A percentile compares a stretch with the other conserved stretches of the same genome.
Conservation (phyloP, 176 grass and related monocot genomes). For the Pontederia crassipes region DNA sequence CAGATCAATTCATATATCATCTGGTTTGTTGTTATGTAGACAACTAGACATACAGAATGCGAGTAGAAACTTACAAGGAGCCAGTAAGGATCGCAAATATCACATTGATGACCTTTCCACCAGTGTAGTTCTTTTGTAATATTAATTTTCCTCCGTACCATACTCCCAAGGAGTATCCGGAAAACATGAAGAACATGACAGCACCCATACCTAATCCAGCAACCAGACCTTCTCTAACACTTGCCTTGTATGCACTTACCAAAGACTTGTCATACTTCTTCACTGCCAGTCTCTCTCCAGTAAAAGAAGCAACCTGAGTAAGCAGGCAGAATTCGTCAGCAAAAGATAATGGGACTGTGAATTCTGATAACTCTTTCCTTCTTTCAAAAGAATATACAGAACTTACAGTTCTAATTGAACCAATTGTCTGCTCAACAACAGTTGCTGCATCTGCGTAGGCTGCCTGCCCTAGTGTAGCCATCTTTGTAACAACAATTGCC, state of each 20-base stretch:
- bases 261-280: conserved; percentile 72
- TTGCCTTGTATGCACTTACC: conserved; percentile 61
- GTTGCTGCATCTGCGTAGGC: conserved; percentile 71
- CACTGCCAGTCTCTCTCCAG: conserved; percentile 78
- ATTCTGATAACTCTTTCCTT: neutral
- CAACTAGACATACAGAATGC: neutral
- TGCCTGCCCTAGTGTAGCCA: conserved; percentile 88
- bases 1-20: too few species aligned
- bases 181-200: conserved; percentile 89
- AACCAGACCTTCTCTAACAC: conserved; percentile 78
- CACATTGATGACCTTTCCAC: conserved; percentile 94
- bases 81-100: conserved; percentile 96
- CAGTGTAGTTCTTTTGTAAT: conserved; percentile 64
- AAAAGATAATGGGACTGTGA: neutral
- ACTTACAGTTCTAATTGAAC: conserved; percentile 86
- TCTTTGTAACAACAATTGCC: conserved; percentile 75
- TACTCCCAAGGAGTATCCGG: conserved; percentile 87
- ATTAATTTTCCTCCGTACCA: conserved; percentile 97
- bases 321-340: neutral
- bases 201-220: conserved; percentile 74
- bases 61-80: conserved; percentile 66
- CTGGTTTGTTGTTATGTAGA: too few species aligned
- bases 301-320: conserved; percentile 88
- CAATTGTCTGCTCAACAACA: conserved; percentile 85
- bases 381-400: neutral